These are phyloP conservation scores for Epichloe baconii DNA, from an alignment of 2,329 filamentous ascomycete species.

Conservation along the genomic window DNA sequence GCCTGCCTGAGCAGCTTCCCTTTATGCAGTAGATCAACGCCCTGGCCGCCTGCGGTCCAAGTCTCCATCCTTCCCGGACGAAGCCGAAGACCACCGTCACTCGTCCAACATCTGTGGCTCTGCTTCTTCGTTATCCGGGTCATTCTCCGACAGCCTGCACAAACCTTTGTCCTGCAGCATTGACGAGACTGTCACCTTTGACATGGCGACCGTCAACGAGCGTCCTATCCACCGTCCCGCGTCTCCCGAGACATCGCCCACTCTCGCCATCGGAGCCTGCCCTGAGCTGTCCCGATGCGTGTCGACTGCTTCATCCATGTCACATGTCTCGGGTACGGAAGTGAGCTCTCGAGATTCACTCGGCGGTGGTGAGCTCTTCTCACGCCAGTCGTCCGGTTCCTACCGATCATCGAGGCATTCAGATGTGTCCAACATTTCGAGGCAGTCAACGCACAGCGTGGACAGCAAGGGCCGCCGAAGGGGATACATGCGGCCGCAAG, in stretches of 20 bases:
- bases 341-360: slow-evolving; percentile 39
- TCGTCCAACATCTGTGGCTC: not conserved
- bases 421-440: slow-evolving; percentile 25
- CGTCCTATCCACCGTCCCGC: slow-evolving; percentile 16
- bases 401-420: slow-evolving; percentile 33
- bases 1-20: slow-evolving; percentile 6
- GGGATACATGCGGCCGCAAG: slow-evolving; percentile 79
- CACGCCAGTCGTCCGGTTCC: slow-evolving; percentile 51
- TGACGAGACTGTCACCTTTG: not conserved
- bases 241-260: slow-evolving; percentile 49
- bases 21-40: slow-evolving; percentile 1
- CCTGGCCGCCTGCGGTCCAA: slow-evolving; percentile 4
- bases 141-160: not conserved
- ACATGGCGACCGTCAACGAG: slow-evolving; percentile 23
- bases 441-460: slow-evolving; percentile 34
- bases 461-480: slow-evolving; percentile 41
- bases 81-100: not conserved
- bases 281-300: slow-evolving; percentile 49
- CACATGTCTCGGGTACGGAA: slow-evolving; percentile 40
- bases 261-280: slow-evolving; percentile 46
- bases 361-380: slow-evolving; percentile 40
- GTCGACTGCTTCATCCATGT: slow-evolving; percentile 48
- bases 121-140: not conserved
- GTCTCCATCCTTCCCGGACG: not conserved
- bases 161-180: not conserved